Base-by-base conservation (phyloP, 2,329 filamentous ascomycete genomes). In the Cercospora sp. region DNA sequence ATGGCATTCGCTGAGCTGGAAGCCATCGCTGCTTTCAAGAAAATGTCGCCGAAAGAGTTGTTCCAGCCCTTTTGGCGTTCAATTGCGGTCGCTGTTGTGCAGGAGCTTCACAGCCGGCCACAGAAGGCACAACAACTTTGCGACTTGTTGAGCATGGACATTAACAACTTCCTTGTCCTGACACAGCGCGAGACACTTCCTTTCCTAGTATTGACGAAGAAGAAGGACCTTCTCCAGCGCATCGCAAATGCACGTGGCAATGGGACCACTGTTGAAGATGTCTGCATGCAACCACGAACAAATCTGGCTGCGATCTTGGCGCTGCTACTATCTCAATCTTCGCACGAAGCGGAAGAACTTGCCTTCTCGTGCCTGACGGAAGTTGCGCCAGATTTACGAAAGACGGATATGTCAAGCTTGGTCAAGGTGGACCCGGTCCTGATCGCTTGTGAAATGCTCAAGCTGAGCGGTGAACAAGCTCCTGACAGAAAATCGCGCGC, bases 1-100 rank as follows among this genome's bases (percentile, higher is more conserved):
- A 87, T 93, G 70, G 92, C 94, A 3, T 95, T 93, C 77, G 91
- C 91, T 72, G 94, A 97, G 80, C 88, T 91, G 69, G 84, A 91
- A 20, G 89, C 88, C 68, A 84, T 98, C 60, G 91, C 93, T 1
- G 86, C 90, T 62, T 82, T 84, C 59, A 90, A 87, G 1, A 86
- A 90, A 1, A 84, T 86, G 30, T 87, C 89, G 16, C 62, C 69
- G 2, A 63, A 67, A 39, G 73, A 73, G 7, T 82, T 99, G 0
- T 90, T 98, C 66, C 88, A 90, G 65, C 93, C 94, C 0, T 98
- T 93, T 78, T 98, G 94, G 94, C 88, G 89, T 72, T 94, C 87
- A 31, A 84, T 99, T 55, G 94, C 93, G 0, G 90, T 94, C 67
- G 87, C 90, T 60, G 89, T 92, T 2, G 90, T 95, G 30, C 94